phyloP scores from a whole-genome alignment of 495 filamentous ascomycete species.

The Penicillium angulare region DNA sequence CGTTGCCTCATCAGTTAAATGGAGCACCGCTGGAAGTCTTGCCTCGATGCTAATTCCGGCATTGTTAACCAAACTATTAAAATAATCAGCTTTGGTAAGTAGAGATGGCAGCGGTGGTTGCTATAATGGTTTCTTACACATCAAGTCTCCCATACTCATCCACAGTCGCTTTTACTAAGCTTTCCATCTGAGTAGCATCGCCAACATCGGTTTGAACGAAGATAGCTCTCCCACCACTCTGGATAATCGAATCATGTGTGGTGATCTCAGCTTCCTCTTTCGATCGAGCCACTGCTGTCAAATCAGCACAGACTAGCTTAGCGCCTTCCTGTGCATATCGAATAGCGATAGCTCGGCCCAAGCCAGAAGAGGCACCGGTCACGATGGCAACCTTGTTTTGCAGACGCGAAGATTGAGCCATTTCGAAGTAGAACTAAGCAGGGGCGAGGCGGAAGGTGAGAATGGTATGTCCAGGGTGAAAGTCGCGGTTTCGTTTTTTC shows the following conservation, averaged over 20 bases:
- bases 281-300: constrained; percentile 30
- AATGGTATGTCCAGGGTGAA: neutral
- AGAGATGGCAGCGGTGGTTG: neutral
- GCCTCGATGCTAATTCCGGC: constrained; percentile 43
- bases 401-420: constrained; percentile 14
- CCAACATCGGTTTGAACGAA: constrained; percentile 50
- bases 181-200: constrained; percentile 33
- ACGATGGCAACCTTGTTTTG: constrained; percentile 43
- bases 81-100: neutral
- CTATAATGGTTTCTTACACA: constrained; percentile 31
- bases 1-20: constrained; percentile 36
- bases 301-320: constrained; percentile 47
- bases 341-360: constrained; percentile 47
- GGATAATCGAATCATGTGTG: constrained; percentile 43
- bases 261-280: constrained; percentile 29
- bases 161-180: constrained; percentile 36
- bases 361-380: constrained; percentile 48
- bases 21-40: constrained; percentile 23
- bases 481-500: neutral
- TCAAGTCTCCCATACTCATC: constrained; percentile 46
- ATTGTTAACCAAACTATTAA: constrained; percentile 52
- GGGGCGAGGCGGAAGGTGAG: neutral
- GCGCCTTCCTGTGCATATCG: constrained; percentile 45
- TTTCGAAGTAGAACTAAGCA: too few species aligned
- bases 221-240: constrained; percentile 36